Percentiles rank a stretch among this genome's conserved stretches.
Evolutionary conservation across 2,329 filamentous ascomycete genomes (phyloP).

Genomic region (Aspergillus quadrilineatus): DNA sequence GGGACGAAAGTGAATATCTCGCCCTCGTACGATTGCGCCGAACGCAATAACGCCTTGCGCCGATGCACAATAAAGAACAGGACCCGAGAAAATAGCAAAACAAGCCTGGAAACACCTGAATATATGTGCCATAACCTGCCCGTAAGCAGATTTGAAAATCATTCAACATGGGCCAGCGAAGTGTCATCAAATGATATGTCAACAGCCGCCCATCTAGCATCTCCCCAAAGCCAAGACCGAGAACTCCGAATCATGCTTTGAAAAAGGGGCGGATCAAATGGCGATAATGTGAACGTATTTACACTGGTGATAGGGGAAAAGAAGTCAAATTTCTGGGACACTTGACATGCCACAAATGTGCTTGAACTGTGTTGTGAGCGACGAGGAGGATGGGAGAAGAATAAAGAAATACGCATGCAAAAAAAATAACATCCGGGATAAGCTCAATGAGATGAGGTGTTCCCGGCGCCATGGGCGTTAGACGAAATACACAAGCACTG

Average conservation of each 20-base stretch:
- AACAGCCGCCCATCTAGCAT: conserved; percentile 5
- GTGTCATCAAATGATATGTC: neutral
- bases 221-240: conserved; percentile 4
- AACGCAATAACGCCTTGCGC: conserved; percentile 7
- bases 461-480: conserved; percentile 20
- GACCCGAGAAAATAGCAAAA: neutral
- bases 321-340: neutral
- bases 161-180: neutral
- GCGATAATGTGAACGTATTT: conserved; percentile 5
- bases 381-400: neutral
- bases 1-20: neutral
- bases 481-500: conserved; percentile 7
- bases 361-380: neutral
- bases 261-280: conserved; percentile 7
- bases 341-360: neutral
- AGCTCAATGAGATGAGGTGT: conserved; percentile 18
- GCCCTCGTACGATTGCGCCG: neutral
- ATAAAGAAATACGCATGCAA: neutral
- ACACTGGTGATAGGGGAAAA: conserved; percentile 8
- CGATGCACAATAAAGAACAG: neutral
- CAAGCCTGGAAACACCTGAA: neutral
- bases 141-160: neutral
- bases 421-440: neutral
- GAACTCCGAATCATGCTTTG: conserved; percentile 13
- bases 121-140: too few species aligned